phyloP scores from a whole-genome alignment of 345 rosid species.

The Eucalyptus coolabah region DNA sequence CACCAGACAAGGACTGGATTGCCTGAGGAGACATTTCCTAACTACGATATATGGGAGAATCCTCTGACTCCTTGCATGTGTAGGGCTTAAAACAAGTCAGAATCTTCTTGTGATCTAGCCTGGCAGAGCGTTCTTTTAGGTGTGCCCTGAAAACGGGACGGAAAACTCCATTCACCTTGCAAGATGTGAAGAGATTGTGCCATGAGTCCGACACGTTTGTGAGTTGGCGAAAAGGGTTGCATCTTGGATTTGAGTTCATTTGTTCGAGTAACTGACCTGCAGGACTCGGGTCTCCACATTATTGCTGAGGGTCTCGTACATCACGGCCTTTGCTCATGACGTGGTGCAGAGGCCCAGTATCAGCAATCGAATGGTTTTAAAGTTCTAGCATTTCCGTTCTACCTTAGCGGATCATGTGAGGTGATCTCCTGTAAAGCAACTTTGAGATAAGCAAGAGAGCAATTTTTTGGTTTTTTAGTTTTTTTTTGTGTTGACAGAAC shows the following conservation, averaged over 20 bases:
- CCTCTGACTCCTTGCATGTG: constrained; percentile 99
- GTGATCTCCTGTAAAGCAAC: background rate
- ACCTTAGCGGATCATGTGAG: background rate
- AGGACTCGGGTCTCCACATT: background rate
- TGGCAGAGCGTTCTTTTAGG: background rate
- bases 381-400: background rate
- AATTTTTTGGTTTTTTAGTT: background rate
- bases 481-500: background rate
- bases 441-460: background rate
- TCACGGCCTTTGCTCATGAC: background rate
- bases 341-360: background rate
- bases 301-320: background rate
- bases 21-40: constrained; percentile 99
- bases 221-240: background rate
- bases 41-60: constrained; percentile 99
- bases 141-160: background rate
- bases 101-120: background rate
- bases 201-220: background rate
- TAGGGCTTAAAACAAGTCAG: constrained; percentile 43
- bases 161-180: background rate
- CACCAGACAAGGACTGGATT: constrained; percentile 96
- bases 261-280: background rate
- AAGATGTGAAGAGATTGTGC: background rate
- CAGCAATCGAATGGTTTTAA: background rate
- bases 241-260: background rate